These are phyloP conservation scores for Aspergillus campestris DNA, from an alignment of 495 filamentous ascomycete genomes.

Conservation along the genomic window DNA sequence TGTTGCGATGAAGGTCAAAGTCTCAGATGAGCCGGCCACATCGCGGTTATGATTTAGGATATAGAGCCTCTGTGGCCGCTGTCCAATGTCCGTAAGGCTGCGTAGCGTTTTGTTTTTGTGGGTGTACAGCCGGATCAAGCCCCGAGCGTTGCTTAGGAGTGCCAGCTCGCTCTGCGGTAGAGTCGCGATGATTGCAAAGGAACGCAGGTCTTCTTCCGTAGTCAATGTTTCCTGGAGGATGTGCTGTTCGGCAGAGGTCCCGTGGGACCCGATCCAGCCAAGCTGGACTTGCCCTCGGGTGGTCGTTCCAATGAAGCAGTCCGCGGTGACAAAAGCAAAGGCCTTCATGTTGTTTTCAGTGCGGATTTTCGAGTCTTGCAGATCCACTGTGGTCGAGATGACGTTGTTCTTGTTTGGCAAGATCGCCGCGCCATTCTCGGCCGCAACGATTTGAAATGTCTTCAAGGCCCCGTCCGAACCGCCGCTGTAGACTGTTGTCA, in stretches of 20 bases:
- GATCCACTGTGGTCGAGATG: slow-evolving; percentile 1
- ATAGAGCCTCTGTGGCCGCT: slow-evolving; percentile 19
- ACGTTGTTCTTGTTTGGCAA: slow-evolving; percentile 8
- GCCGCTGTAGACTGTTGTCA: slow-evolving; percentile 58
- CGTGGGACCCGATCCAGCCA: slow-evolving; percentile 19
- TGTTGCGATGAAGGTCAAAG: slow-evolving; percentile 22
- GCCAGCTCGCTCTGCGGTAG: slow-evolving; percentile 24
- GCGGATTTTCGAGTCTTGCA: slow-evolving; percentile 1
- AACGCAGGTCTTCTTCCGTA: slow-evolving; percentile 22
- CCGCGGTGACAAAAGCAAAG: slow-evolving; percentile 56
- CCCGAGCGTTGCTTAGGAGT: slow-evolving; percentile 26
- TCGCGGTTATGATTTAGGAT: slow-evolving; percentile 14
- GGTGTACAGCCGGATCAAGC: slow-evolving; percentile 27
- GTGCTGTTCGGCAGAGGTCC: not conserved
- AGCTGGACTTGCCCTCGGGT: slow-evolving; percentile 52
- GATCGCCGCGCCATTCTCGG: slow-evolving; percentile 5
- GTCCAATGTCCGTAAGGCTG: slow-evolving; percentile 14
- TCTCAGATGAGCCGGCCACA: not conserved
- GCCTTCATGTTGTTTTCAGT: slow-evolving; percentile 30
- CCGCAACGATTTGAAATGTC: slow-evolving; percentile 14
- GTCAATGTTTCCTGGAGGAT: slow-evolving; percentile 26
- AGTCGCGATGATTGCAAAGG: slow-evolving; percentile 21
- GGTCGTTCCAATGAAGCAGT: slow-evolving; percentile 50
- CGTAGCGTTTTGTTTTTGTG: slow-evolving; percentile 23
- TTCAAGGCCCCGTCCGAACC: slow-evolving; percentile 70